Evolutionary conservation across 2,329 filamentous ascomycete genomes (phyloP).

Genomic region (Fusarium palustre): DNA sequence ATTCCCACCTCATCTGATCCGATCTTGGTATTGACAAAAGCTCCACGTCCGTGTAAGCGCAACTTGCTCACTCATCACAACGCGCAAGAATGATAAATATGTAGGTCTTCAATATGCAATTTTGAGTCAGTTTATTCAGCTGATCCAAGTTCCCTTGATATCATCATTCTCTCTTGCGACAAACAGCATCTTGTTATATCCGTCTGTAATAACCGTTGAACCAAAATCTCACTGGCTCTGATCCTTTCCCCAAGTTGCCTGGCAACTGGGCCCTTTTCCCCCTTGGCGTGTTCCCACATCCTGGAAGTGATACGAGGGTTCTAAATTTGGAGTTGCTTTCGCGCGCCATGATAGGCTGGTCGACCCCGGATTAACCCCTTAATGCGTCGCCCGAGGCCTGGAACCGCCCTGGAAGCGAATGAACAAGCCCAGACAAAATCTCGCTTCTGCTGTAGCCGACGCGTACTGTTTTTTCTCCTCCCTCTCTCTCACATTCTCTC

Average conservation of each 20-base stretch:
- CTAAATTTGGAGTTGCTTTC: conserved; percentile 28
- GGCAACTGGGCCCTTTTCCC: conserved; percentile 21
- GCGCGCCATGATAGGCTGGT: conserved; percentile 9
- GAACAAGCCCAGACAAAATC: conserved; percentile 16
- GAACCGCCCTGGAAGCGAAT: background rate
- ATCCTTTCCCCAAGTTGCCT: conserved; percentile 27
- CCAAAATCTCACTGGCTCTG: conserved; percentile 2
- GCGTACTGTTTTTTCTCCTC: background rate
- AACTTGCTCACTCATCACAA: background rate
- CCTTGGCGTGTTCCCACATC: conserved; percentile 23
- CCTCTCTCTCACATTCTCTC: background rate
- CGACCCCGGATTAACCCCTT: conserved; percentile 38
- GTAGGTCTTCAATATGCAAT: too few species aligned
- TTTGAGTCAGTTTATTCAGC: background rate
- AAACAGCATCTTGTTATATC: background rate
- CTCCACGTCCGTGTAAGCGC: background rate
- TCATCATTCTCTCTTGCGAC: background rate
- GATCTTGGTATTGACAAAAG: background rate
- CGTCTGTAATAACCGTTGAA: background rate
- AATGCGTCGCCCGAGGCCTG: conserved; percentile 26
- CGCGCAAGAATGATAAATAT: background rate
- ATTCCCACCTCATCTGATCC: background rate
- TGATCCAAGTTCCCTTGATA: too few species aligned
- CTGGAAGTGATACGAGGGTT: conserved; percentile 29
- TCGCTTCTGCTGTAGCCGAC: background rate